Evolutionary conservation across 306 rosid species (phyloP).

Genomic region (Dalbergia cultrata): DNA sequence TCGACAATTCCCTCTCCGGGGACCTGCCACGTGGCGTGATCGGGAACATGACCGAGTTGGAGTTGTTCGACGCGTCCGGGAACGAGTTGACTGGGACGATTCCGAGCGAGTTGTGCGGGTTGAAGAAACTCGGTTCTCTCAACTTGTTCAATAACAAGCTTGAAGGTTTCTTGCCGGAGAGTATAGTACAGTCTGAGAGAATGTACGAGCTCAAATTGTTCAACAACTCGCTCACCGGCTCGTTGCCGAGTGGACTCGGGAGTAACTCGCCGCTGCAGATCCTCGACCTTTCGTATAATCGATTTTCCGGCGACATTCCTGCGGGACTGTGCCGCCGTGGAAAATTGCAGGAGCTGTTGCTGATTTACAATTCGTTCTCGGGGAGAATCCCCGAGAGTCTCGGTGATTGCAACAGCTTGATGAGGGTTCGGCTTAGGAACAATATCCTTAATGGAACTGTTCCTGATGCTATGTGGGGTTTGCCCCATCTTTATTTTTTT

Average conservation of each 20-base stretch:
- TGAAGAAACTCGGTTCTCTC: conserved; percentile 63
- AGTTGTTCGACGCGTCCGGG: conserved; percentile 66
- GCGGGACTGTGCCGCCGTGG: conserved; percentile 62
- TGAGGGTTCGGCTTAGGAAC: conserved; percentile 67
- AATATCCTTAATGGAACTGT: conserved; percentile 73
- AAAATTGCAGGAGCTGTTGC: conserved; percentile 48
- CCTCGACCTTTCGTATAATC: conserved; percentile 71
- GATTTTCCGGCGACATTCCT: conserved; percentile 66
- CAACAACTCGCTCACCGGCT: conserved; percentile 69
- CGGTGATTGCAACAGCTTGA: conserved; percentile 62
- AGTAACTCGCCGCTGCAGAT: conserved; percentile 54
- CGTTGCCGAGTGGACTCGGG: conserved; percentile 67
- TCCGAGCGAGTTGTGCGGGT: conserved; percentile 59
- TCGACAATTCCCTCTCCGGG: conserved; percentile 67
- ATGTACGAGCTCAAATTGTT: conserved; percentile 64
- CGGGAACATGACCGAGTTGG: conserved; percentile 57
- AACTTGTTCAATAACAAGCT: conserved; percentile 56
- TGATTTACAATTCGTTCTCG: conserved; percentile 72
- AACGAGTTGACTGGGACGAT: conserved; percentile 71
- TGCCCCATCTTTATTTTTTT: conserved; percentile 61
- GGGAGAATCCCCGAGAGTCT: conserved; percentile 66
- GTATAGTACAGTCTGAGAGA: conserved; percentile 52
- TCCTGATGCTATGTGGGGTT: conserved; percentile 74
- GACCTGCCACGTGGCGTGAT: conserved; percentile 57
- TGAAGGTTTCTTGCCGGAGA: conserved; percentile 69